Conservation (phyloP, 208 protist species). For the Angomonas deanei region DNA sequence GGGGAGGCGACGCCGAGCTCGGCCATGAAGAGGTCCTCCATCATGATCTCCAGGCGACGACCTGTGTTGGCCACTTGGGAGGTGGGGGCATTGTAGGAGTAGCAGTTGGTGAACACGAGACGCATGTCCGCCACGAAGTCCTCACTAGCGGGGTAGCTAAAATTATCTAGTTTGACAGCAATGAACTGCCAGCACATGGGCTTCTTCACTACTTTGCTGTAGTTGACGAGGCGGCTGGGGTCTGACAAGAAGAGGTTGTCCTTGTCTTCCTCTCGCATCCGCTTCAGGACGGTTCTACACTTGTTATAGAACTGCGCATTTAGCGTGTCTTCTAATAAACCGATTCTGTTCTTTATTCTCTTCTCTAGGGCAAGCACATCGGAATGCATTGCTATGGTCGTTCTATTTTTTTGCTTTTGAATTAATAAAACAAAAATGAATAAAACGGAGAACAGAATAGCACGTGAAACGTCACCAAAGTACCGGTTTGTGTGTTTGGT, state of each 20-base stretch:
- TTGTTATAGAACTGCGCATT: constrained; percentile 57
- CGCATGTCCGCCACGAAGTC: constrained; percentile 84
- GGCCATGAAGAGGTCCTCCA: constrained; percentile 81
- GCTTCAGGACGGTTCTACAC: constrained; percentile 37
- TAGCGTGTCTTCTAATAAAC: constrained; percentile 43
- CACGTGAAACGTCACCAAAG: too few relatives aligned
- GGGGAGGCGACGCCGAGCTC: constrained; percentile 47
- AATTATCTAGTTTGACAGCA: constrained; percentile 43
- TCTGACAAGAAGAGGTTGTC: constrained; percentile 43
- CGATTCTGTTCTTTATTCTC: constrained; percentile 49
- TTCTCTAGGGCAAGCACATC: constrained; percentile 19
- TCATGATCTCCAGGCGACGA: constrained; percentile 53
- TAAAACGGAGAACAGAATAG: background rate
- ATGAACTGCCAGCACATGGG: constrained; percentile 74
- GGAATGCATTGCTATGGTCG: background rate
- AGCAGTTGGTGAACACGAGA: constrained; percentile 75
- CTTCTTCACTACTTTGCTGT: constrained; percentile 25
- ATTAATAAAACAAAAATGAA: background rate
- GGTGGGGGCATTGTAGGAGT: constrained; percentile 56
- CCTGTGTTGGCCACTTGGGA: constrained; percentile 37
- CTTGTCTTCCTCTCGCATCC: constrained; percentile 28
- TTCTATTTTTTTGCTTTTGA: background rate
- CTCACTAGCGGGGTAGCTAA: constrained; percentile 42
- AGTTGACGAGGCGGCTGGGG: constrained; percentile 46
- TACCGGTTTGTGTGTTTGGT: background rate